Conservation (phyloP, 2,329 filamentous ascomycete genomes). For the Colletotrichum orbiculare region DNA sequence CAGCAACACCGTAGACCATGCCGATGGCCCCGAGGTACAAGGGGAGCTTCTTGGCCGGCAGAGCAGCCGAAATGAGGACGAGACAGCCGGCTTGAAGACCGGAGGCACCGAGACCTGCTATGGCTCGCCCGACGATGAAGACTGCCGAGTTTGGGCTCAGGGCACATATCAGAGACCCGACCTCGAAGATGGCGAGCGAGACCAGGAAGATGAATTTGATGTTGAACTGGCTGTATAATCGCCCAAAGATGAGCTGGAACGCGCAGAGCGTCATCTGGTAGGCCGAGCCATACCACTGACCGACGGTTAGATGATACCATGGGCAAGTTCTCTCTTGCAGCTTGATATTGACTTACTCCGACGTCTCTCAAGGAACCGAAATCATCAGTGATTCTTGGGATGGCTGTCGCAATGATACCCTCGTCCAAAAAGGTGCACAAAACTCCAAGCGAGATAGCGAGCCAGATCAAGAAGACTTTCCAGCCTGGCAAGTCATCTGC, state of each 20-base stretch:
- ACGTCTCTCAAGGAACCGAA: constrained; percentile 55
- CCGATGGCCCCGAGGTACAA: constrained; percentile 21
- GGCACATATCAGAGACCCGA: constrained; percentile 41
- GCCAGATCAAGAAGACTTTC: no score
- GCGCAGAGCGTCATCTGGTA: constrained; percentile 42
- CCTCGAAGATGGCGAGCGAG: constrained; percentile 40
- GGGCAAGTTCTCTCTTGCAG: no score
- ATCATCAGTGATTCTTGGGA: constrained; percentile 46
- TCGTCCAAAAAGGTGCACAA: constrained; percentile 42
- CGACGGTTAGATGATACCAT: no score
- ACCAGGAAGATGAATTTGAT: constrained; percentile 42
- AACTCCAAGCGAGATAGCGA: not conserved
- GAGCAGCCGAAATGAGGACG: constrained; percentile 26
- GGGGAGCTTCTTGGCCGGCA: constrained; percentile 24
- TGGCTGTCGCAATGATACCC: constrained; percentile 51
- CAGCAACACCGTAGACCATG: constrained; percentile 30
- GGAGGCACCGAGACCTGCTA: constrained; percentile 50
- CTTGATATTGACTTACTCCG: constrained; percentile 35
- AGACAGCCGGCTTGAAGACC: constrained; percentile 39
- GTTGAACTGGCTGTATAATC: constrained; percentile 44
- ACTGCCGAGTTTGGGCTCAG: constrained; percentile 44
- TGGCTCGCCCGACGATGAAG: constrained; percentile 50
- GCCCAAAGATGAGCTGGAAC: constrained; percentile 42
- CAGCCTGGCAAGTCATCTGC: no score
- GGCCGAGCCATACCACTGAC: constrained; percentile 44